Evolutionary conservation across 805 yeast genomes (phyloP), one percentile per base, ranked within the genome.

Genomic region (Scheffersomyces ergatensis): DNA sequence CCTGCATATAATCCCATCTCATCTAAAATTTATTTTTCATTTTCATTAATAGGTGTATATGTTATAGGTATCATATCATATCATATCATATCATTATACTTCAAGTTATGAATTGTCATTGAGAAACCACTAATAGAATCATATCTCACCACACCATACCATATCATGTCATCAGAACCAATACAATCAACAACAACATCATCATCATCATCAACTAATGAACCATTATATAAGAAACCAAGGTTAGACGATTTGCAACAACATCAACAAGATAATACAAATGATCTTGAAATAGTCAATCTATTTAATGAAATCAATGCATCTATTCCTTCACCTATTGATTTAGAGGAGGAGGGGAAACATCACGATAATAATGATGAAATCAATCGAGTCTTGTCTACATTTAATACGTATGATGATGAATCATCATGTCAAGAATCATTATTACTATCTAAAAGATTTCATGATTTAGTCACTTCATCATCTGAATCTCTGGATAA

Each of bases 281-380:
- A 19, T 14, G 24, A 20, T 31, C 12, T 11, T 16, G 33, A 17
- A 16, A 17, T 21, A 18, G 32, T 29, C 11, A n/a, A 34, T n/a
- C 20, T 24, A 9, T 21, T 19, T 33, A 12, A 23, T 21, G 19
- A 21, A 15, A 6, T 24, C 8, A 31, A 30, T 15, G 3, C 32
- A 14, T 17, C 26, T 18, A n/a, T 20, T 15, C 26, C 35, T 31
- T 29, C 15, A 16, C 20, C 21, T 13, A 29, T 9, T 25, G 29
- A 37, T 19, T 4, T 14, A 1, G 37, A 36, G 15, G 33, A 24
- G 20, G 14, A 1, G 37, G 33, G 15, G 33, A 24, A 23, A 38
- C 18, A 11, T 33, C 34, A 25, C 42, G 44, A 30, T 42, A n/a
- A n/a, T n/a, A n/a, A 49, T 23, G 50, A 40, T 20, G 51, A 49